Percentiles rank a stretch among this genome's conserved stretches.
These are phyloP conservation scores for Hypoxylon rubiginosum DNA, from an alignment of 2,329 filamentous ascomycete species.

Conservation along the genomic window DNA sequence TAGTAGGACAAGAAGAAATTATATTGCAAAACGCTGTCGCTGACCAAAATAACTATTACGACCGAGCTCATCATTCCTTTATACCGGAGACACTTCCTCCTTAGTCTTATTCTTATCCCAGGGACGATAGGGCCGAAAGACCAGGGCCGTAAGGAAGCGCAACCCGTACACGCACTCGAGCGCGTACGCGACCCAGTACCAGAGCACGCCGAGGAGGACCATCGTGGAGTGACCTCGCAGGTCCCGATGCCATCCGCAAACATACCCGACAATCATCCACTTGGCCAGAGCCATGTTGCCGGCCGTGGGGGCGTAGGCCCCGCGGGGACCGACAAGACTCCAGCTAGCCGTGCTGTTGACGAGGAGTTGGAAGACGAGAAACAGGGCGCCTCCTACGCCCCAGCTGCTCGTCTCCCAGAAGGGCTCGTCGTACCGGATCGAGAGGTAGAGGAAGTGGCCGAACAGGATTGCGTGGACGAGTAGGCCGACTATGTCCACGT, in stretches of 20 bases:
- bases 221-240: not conserved
- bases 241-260: not conserved
- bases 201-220: not conserved
- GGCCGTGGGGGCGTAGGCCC: not conserved
- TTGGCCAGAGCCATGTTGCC: not conserved
- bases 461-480: not conserved
- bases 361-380: not conserved
- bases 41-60: too few relatives aligned
- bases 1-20: too few relatives aligned
- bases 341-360: not conserved
- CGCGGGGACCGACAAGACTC: not conserved
- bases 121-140: too few relatives aligned
- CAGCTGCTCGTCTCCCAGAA: too few relatives aligned
- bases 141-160: too few relatives aligned
- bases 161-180: not conserved
- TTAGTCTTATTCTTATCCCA: too few relatives aligned
- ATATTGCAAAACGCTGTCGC: too few relatives aligned
- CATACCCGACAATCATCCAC: not conserved
- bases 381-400: too few relatives aligned
- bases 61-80: too few relatives aligned
- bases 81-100: too few relatives aligned
- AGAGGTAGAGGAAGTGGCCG: not conserved
- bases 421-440: not conserved
- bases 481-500: not conserved
- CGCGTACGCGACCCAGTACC: not conserved